These are phyloP conservation scores for Pinus tabuliformis DNA, from an alignment of 75 land plant species.

Conservation along the genomic window DNA sequence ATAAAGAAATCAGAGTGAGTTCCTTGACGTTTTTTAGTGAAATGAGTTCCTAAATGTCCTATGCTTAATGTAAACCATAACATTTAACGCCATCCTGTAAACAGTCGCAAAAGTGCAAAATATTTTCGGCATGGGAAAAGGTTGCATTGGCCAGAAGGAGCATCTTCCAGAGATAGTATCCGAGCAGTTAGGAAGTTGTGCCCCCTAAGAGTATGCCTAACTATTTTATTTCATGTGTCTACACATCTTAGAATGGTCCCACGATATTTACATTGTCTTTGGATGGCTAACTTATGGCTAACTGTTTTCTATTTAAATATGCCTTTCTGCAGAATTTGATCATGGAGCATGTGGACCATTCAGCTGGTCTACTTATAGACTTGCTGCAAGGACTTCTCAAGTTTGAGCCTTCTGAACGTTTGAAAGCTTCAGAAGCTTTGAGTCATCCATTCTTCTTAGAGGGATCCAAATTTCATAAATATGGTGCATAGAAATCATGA, in stretches of 20 bases:
- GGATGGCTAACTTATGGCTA: too few relatives aligned
- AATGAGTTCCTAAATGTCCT: neutral
- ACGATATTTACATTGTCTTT: neutral
- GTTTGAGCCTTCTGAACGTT: slow-evolving; percentile 69
- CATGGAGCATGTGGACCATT: slow-evolving; percentile 85
- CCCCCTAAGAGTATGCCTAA: slow-evolving; percentile 47
- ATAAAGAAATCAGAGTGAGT: slow-evolving; percentile 61
- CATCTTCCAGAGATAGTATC: slow-evolving; percentile 72
- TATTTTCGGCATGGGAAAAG: slow-evolving; percentile 67
- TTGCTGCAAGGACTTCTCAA: slow-evolving; percentile 76
- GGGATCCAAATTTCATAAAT: neutral
- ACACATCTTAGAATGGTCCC: neutral
- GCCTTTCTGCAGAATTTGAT: slow-evolving; percentile 59
- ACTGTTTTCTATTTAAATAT: neutral
- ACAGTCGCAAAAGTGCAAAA: slow-evolving; percentile 72
- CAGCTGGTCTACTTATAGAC: slow-evolving; percentile 70
- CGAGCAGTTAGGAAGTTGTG: slow-evolving; percentile 62
- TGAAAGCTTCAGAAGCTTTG: slow-evolving; percentile 34
- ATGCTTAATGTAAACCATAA: too few relatives aligned
- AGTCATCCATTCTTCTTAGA: too few relatives aligned
- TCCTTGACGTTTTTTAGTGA: neutral
- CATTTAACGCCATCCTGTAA: neutral
- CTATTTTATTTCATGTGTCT: neutral
- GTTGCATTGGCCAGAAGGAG: slow-evolving; percentile 90
- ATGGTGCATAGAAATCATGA: neutral